Evolutionary conservation across 306 rosid genomes (phyloP).

Genomic region (Sechiopsis laciniata): DNA sequence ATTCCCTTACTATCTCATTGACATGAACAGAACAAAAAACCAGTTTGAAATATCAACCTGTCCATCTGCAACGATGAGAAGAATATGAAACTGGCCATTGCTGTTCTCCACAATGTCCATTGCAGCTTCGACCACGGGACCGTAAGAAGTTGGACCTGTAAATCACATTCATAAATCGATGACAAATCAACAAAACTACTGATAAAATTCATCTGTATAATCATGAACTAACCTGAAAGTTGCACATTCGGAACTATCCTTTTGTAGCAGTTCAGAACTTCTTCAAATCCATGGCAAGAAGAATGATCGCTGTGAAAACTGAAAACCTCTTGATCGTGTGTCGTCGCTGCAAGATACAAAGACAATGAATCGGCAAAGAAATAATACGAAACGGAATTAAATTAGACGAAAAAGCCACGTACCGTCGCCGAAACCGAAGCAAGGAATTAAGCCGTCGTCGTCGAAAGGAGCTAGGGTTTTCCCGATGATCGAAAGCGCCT

Average conservation of each 20-base stretch:
- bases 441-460: constrained; percentile 90
- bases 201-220: neutral
- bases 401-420: neutral
- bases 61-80: constrained; percentile 81
- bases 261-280: constrained; percentile 73
- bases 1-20: neutral
- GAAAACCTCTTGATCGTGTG: constrained; percentile 77
- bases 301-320: constrained; percentile 78
- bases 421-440: constrained; percentile 96
- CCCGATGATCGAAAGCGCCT: constrained; percentile 68
- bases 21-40: neutral
- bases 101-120: constrained; percentile 80
- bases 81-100: constrained; percentile 78
- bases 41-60: constrained; percentile 43
- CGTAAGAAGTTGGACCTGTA: constrained; percentile 87
- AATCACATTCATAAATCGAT: neutral
- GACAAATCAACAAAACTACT: neutral
- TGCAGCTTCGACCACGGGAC: constrained; percentile 76
- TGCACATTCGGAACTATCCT: constrained; percentile 57
- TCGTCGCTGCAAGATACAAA: constrained; percentile 46
- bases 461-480: constrained; percentile 89
- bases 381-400: neutral
- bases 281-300: constrained; percentile 84
- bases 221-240: constrained; percentile 52
- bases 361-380: constrained; percentile 1